A percentile compares a stretch with the other conserved stretches of the same genome.
Conservation (phyloP, 1,139 yeast species). For the Entelexis paramagnoliae region DNA sequence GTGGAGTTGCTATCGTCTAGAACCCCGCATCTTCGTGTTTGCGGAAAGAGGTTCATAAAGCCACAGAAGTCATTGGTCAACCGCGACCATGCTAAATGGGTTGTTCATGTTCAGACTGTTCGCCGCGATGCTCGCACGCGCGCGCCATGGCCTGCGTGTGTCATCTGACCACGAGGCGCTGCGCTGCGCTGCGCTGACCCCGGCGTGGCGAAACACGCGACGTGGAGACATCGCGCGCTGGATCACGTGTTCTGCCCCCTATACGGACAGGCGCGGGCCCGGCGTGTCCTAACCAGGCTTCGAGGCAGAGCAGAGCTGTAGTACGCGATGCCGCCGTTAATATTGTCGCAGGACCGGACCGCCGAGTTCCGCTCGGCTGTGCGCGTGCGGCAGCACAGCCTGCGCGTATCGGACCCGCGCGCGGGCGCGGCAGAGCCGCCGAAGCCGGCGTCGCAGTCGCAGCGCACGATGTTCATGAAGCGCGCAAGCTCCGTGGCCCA, state of each 20-base stretch:
- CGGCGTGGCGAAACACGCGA: not conserved
- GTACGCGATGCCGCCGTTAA: conserved; percentile 8
- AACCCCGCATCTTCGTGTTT: too few species aligned
- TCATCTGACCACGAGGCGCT: too few species aligned
- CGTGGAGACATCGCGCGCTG: not conserved
- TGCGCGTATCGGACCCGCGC: conserved; percentile 27
- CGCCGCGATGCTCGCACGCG: too few species aligned
- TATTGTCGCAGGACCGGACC: conserved; percentile 55
- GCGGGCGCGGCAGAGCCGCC: conserved; percentile 19
- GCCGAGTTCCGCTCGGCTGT: conserved; percentile 82
- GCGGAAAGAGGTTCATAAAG: too few species aligned
- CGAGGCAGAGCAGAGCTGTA: not conserved
- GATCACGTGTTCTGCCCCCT: not conserved
- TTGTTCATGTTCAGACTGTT: too few species aligned
- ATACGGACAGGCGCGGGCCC: not conserved
- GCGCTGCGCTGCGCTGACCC: too few species aligned
- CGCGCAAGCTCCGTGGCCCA: conserved; percentile 79
- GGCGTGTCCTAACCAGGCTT: not conserved
- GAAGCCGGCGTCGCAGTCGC: conserved; percentile 24
- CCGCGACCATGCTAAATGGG: too few species aligned
- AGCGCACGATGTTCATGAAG: conserved; percentile 50
- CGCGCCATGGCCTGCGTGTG: too few species aligned
- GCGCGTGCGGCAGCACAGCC: conserved; percentile 51
- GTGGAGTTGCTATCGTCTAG: too few species aligned
- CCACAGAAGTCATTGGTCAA: too few species aligned